Conservation (phyloP, 2,329 filamentous ascomycete genomes). For the Albifimbria verrucaria region DNA sequence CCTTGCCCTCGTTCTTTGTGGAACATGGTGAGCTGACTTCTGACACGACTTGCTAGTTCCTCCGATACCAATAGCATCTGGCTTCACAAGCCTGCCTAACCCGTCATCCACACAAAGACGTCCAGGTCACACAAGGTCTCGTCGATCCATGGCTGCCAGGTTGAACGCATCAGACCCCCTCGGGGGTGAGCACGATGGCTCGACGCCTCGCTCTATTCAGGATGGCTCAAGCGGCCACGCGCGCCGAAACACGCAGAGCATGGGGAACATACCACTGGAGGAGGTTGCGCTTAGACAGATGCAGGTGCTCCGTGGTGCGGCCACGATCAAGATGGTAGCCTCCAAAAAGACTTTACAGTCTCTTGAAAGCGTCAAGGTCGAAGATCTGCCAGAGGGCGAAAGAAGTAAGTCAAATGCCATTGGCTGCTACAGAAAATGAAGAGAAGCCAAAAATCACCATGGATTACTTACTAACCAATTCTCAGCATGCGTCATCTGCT, state of each 20-base stretch:
- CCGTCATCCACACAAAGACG: conserved; percentile 21
- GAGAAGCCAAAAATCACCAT: too few relatives aligned
- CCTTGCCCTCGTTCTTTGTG: neutral
- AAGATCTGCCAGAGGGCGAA: conserved; percentile 42
- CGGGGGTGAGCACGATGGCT: conserved; percentile 17
- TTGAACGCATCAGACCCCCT: conserved; percentile 17
- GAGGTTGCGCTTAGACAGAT: conserved; percentile 35
- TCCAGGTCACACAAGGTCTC: conserved; percentile 20
- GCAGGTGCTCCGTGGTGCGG: conserved; percentile 44
- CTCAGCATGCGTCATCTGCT: conserved; percentile 60
- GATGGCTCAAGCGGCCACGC: neutral
- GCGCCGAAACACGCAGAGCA: conserved; percentile 4
- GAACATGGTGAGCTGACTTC: neutral
- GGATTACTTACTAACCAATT: conserved; percentile 13
- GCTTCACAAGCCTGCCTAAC: conserved; percentile 7
- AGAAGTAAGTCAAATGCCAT: conserved; percentile 41
- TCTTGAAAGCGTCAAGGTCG: conserved; percentile 42
- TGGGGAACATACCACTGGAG: conserved; percentile 14
- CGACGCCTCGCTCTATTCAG: neutral
- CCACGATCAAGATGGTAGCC: conserved; percentile 42
- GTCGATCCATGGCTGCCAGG: conserved; percentile 20
- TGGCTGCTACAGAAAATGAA: too few relatives aligned
- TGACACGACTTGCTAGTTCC: neutral
- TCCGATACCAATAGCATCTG: neutral
- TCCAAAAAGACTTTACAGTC: conserved; percentile 44